Evolutionary conservation across 768 basidiomycete species (phyloP), one percentile per base, ranked within the genome.

Genomic region (Guyanaporus albipodus): DNA sequence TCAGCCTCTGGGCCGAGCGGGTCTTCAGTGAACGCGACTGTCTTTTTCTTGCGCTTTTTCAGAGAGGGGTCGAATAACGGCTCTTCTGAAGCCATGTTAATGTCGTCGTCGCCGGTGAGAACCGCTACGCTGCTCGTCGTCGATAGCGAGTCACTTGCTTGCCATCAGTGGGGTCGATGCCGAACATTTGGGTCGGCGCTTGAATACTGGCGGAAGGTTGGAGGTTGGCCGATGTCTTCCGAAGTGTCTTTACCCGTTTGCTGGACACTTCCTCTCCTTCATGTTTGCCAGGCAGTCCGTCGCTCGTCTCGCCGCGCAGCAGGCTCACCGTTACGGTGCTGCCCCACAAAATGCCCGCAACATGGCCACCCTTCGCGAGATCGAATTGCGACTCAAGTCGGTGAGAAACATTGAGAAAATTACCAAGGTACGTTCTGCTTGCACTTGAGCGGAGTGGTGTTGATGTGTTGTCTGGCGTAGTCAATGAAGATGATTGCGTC

Each of bases 401-500:
- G 95, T 97, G 63, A 78, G 80, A 70, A 96, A 96, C 76, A 95
- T 95, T 67, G 91, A 96, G 80, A 98, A 98, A 88, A 97, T 99
- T 76, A 97, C 95, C 51, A 95, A 96, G 78, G 94, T 91, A 54
- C 54, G 78, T 58, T 50, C 39, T 27, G 23, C 52, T 42, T 44
- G 18, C 26, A 19, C 26, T 17, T 36, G 34, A 8, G 11, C 2
- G 26, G 14, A 18, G 33, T 15, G 40, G 37, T 23, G 39, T 45
- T 52, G 39, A 38, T 50, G 36, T 8, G 38, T 14, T 48, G 44
- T 32, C 15, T 28, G 37, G 29, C 63, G 12, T 61, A 93, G 88
- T 91, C 92, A 40, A 95, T 96, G 91, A 95, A 96, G 79, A 94
- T 99, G 82, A 95, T 97, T 77, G 95, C 94, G 48, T 97, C 95